phyloP scores from a whole-genome alignment of 2,329 filamentous ascomycete genomes.

The Colletotrichum gloeosporioides region DNA sequence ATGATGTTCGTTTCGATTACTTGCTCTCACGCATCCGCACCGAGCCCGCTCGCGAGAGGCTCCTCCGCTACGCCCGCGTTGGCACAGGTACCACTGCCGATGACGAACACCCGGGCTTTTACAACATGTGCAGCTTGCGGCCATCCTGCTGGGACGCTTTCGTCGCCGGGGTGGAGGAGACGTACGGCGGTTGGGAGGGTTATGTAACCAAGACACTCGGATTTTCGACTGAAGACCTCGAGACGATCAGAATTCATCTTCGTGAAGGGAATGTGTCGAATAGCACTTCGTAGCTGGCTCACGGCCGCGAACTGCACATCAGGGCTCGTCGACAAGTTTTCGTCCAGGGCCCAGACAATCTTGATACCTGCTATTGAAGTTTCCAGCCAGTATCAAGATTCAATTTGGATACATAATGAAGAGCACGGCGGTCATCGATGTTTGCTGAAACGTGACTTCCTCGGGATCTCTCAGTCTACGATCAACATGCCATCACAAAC shows the following conservation, averaged over 20 bases:
- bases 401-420: not conserved
- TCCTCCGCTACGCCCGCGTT: slow-evolving; percentile 46
- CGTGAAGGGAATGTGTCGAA: slow-evolving; percentile 5
- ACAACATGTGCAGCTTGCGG: slow-evolving; percentile 50
- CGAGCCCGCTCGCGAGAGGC: slow-evolving; percentile 54
- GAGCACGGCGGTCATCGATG: not conserved
- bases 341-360: not conserved
- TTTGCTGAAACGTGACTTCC: not conserved
- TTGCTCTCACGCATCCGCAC: slow-evolving; percentile 59
- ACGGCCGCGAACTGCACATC: not conserved
- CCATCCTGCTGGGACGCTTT: slow-evolving; percentile 52
- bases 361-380: not conserved
- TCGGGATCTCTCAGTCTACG: not conserved
- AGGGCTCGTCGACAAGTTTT: not conserved
- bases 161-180: slow-evolving; percentile 42
- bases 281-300: not conserved
- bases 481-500: not conserved
- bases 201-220: slow-evolving; percentile 52
- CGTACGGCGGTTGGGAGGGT: slow-evolving; percentile 54
- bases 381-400: not conserved
- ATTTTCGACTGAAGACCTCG: slow-evolving; percentile 50
- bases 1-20: slow-evolving; percentile 54
- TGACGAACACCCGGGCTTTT: slow-evolving; percentile 48
- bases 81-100: slow-evolving; percentile 35
- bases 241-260: slow-evolving; percentile 53